Evolutionary conservation across 805 yeast genomes (phyloP).

Genomic region (Maudiozyma serrabonitensis): DNA sequence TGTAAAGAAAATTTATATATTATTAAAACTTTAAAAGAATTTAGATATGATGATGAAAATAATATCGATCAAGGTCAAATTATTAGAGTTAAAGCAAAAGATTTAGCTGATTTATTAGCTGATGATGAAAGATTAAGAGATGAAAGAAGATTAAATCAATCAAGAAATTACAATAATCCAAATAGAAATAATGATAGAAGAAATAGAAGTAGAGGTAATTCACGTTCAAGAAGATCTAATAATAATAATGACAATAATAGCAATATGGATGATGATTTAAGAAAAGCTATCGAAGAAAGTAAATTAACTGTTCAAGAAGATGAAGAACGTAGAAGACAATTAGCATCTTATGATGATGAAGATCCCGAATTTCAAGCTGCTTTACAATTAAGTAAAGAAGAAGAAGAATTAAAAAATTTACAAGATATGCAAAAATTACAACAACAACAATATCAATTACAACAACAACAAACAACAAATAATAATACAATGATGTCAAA

Average conservation of each 20-base stretch:
- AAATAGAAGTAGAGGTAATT: background rate
- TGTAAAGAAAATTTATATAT: conserved; percentile 79
- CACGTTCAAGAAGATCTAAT: background rate
- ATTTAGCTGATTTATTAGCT: conserved; percentile 63
- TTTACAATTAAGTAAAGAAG: conserved; percentile 24
- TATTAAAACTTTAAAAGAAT: conserved; percentile 83
- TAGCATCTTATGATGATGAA: conserved; percentile 12
- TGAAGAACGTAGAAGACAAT: conserved; percentile 41
- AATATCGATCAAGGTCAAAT: conserved; percentile 83
- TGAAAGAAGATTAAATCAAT: conserved; percentile 44
- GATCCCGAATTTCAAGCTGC: conserved; percentile 26
- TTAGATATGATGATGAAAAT: conserved; percentile 67
- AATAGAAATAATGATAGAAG: conserved; percentile 1
- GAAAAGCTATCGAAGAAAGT: conserved; percentile 72
- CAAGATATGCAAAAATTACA: conserved; percentile 22
- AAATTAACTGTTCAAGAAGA: conserved; percentile 78
- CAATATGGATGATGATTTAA: conserved; percentile 60
- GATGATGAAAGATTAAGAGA: conserved; percentile 73
- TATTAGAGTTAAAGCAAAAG: conserved; percentile 83
- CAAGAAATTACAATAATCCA: conserved; percentile 7
- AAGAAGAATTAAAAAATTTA: conserved; percentile 24
- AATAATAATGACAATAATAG: background rate
- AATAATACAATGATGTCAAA: conserved; percentile 1
- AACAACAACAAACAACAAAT: conserved; percentile 8
- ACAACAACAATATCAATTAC: conserved; percentile 13